Evolutionary conservation across 345 rosid species (phyloP).

Genomic region (Aquilaria yunnanensis): DNA sequence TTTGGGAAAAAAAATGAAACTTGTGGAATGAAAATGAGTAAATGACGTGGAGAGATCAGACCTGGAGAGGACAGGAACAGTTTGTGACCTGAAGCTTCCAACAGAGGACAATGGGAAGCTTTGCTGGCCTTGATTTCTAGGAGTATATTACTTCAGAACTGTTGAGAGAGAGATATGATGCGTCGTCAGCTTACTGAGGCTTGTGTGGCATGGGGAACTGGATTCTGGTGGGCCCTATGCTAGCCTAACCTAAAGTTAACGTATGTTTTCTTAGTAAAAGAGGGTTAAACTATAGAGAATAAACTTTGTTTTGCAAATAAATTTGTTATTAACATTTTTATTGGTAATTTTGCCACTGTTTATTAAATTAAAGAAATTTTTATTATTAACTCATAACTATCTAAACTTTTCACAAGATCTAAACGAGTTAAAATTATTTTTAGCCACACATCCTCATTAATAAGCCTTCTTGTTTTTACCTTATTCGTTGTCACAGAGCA

Average conservation of each 20-base stretch:
- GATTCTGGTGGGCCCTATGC: background rate
- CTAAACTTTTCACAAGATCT: too few species aligned
- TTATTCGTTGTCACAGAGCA: too few species aligned
- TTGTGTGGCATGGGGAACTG: background rate
- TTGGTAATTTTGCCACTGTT: too few species aligned
- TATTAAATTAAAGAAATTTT: too few species aligned
- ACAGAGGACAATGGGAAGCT: background rate
- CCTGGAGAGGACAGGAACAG: conserved; percentile 4
- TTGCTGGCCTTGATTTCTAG: background rate
- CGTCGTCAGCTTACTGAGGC: conserved; percentile 6
- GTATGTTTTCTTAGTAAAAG: too few species aligned
- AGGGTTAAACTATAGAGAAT: too few species aligned
- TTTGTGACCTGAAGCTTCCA: conserved; percentile 7
- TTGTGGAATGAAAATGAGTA: background rate
- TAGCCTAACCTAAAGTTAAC: background rate
- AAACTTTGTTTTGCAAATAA: too few species aligned
- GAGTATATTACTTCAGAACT: background rate
- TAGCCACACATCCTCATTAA: too few species aligned
- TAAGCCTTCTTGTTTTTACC: too few species aligned
- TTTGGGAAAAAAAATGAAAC: background rate
- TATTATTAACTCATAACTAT: too few species aligned
- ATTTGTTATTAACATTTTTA: too few species aligned
- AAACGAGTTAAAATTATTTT: too few species aligned
- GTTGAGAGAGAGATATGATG: conserved; percentile 3
- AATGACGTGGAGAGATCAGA: background rate